These are phyloP conservation scores for Solanum pinnatisectum DNA, from an alignment of 257 asterid genomes.

Conservation along the genomic window DNA sequence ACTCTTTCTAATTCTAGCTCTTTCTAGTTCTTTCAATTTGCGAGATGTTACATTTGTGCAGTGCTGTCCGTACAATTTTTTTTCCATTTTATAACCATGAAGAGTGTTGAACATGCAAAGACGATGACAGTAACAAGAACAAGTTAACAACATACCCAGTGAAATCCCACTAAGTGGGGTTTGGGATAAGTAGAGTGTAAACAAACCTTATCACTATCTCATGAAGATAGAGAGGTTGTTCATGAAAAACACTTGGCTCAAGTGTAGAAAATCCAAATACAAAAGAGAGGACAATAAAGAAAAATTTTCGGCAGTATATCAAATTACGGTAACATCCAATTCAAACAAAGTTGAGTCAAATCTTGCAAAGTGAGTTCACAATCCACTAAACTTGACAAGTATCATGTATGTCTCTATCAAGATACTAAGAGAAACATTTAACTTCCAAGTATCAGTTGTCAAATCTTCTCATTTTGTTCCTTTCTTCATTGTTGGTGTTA, in stretches of 20 bases:
- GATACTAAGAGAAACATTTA: neutral
- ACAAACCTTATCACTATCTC: too few relatives aligned
- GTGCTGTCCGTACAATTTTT: too few relatives aligned
- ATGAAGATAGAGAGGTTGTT: neutral
- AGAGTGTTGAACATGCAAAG: too few relatives aligned
- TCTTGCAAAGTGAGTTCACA: neutral
- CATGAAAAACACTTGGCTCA: neutral
- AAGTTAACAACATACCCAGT: too few relatives aligned
- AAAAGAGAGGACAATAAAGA: neutral
- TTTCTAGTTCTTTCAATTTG: too few relatives aligned
- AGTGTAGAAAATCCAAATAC: neutral
- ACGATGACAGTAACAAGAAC: too few relatives aligned
- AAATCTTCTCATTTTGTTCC: neutral
- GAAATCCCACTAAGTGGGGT: too few relatives aligned
- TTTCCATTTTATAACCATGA: too few relatives aligned
- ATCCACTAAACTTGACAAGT: neutral
- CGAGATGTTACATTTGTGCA: too few relatives aligned
- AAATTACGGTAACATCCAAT: neutral
- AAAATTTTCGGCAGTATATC: fast-evolving
- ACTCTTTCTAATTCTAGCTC: too few relatives aligned
- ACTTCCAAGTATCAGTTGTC: neutral
- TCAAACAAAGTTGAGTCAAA: neutral
- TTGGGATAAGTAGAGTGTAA: too few relatives aligned
- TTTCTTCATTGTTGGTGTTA: neutral
- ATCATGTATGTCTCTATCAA: neutral